Percentiles rank a stretch among this genome's conserved stretches.
phyloP scores from a whole-genome alignment of 768 basidiomycete genomes.

The Saitozyma podzolica region DNA sequence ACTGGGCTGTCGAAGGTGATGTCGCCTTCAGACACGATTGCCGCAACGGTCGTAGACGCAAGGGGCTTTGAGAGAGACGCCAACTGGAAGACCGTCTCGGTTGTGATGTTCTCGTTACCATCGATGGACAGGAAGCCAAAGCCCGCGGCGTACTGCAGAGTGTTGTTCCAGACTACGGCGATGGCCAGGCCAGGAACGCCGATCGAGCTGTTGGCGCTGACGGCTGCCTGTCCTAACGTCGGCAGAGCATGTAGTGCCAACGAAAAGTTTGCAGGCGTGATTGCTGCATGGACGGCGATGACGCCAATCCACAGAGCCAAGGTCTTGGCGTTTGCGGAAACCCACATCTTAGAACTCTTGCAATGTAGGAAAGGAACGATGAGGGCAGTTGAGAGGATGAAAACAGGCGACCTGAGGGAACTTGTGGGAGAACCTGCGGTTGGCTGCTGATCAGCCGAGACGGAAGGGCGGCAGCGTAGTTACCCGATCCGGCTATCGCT shows the following conservation, averaged over 20 bases:
- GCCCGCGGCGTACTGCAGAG: background rate
- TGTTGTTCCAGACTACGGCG: background rate
- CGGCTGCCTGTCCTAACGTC: background rate
- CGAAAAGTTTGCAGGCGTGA: no score
- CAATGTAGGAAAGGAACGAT: no score
- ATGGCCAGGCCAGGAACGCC: background rate
- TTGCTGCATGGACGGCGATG: no score
- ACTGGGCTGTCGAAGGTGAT: background rate
- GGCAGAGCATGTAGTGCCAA: background rate
- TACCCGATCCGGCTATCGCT: no score
- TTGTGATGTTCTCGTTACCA: background rate
- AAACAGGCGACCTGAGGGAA: no score
- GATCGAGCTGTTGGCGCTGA: background rate
- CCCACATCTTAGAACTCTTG: no score
- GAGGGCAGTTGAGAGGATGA: no score
- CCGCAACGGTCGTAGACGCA: background rate
- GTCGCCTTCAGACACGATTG: background rate
- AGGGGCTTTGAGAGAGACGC: constrained; percentile 2
- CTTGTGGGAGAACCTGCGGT: no score
- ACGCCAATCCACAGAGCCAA: no score
- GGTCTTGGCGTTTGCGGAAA: no score
- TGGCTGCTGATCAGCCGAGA: no score
- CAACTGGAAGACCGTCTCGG: constrained; percentile 5
- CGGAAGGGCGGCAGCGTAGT: no score
- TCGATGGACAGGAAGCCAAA: background rate